phyloP scores from a whole-genome alignment of 148 eudicot species.

The Amaranthus cruentus region DNA sequence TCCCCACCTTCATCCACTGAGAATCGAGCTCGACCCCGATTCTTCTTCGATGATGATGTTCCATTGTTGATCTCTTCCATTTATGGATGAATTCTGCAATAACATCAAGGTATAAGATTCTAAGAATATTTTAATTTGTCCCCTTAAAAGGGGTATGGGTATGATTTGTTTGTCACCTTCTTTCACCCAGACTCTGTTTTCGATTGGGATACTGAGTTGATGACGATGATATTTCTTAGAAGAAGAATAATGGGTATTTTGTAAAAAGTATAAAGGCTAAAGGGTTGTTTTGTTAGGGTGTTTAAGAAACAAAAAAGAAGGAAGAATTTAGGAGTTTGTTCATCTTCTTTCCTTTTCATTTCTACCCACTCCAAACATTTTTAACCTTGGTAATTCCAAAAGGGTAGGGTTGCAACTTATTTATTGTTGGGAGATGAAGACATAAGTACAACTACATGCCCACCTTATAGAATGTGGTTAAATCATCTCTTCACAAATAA shows the following conservation, averaged over 20 bases:
- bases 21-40: constrained; percentile 21
- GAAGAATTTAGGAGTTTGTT: constrained; percentile 10
- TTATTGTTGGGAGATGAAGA: constrained; percentile 16
- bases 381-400: constrained; percentile 28
- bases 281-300: no score
- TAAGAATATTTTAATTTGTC: no score
- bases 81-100: constrained; percentile 17
- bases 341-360: constrained; percentile 1
- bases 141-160: no score
- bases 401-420: constrained; percentile 20
- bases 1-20: constrained; percentile 35
- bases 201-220: not conserved
- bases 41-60: constrained; percentile 17
- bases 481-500: constrained; percentile 20
- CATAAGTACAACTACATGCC: constrained; percentile 19
- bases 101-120: constrained; percentile 13
- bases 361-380: not conserved
- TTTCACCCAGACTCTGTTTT: no score
- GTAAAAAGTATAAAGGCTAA: no score
- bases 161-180: no score
- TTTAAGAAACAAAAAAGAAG: not conserved
- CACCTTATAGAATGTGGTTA: constrained; percentile 15
- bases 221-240: not conserved
- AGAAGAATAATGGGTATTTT: not conserved
- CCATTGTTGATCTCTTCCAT: constrained; percentile 28